Evolutionary conservation across 2,329 filamentous ascomycete species (phyloP), one percentile per base, ranked within the genome.

Genomic region (Botrytis porri): DNA sequence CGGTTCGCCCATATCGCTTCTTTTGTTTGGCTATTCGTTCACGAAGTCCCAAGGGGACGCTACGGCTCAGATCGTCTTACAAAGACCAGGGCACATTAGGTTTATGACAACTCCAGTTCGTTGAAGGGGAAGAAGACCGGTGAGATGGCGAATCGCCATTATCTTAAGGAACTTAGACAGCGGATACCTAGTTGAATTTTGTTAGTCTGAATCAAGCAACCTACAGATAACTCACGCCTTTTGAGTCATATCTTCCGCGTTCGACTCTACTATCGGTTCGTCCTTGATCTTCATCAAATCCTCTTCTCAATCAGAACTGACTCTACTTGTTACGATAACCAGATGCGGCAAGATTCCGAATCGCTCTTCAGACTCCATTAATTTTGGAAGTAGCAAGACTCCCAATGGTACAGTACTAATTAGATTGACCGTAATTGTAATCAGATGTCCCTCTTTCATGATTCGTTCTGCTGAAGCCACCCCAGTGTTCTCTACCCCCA

Each of bases 401-500:
- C 61, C 72, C n/a, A 79, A 69, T 14, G 79, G 67, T 10, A 74
- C 69, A 16, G 75, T 79, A 20, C 64, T 66, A 14, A 78, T 39
- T 9, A 76, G 75, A 73, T 79, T 77, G 51, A 78, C 74, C 25
- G 76, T 73, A n/a, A 79, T 54, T 29, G 71, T 69, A 20, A 66
- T 72, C 60, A 79, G 75, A 35, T 63, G 75, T 0, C 75, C 77
- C 22, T 78, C 77, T 32, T 73, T 63, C 67, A 72, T 9, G 41
- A 69, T 70, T 41, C 59, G 77, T 9, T 72, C 43, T 7, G 41
- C 48, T 6, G 59, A 73, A 37, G 70, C 75, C 29, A 78, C 65
- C 22, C 75, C 75, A 18, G 78, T 76, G 63, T 78, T 88, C 69
- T 82, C 80, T 37, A 86, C 76, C 51, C 84, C 79, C 39, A 83